Evolutionary conservation across 257 asterid genomes (phyloP).

Genomic region (Fraxinus pennsylvanica): DNA sequence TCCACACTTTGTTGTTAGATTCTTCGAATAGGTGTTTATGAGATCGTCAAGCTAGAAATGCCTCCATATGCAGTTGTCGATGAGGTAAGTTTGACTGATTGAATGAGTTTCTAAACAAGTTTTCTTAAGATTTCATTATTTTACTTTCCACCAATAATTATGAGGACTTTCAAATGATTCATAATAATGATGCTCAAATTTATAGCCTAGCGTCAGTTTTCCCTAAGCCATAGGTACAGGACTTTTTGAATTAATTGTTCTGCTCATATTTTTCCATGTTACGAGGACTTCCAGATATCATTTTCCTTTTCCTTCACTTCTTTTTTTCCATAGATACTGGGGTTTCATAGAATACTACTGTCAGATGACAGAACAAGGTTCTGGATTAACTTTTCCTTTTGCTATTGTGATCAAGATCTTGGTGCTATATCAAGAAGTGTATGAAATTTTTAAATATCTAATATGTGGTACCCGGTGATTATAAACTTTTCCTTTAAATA

Average conservation of each 20-base stretch:
- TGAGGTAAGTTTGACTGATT: slow-evolving; percentile 54
- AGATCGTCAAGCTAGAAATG: slow-evolving; percentile 86
- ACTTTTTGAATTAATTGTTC: not conserved
- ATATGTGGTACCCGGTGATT: slow-evolving; percentile 14
- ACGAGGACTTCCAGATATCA: not conserved
- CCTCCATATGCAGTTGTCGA: slow-evolving; percentile 93
- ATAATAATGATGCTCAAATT: not conserved
- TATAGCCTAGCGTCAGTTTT: not conserved
- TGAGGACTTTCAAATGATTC: not conserved
- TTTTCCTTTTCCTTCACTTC: not conserved
- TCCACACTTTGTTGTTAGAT: slow-evolving; percentile 50
- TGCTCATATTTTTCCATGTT: not conserved
- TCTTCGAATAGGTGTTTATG: slow-evolving; percentile 89
- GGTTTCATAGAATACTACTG: not conserved
- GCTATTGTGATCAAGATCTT: not conserved
- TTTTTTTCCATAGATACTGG: not conserved
- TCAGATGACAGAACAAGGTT: not conserved
- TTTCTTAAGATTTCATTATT: not conserved
- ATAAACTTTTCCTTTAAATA: slow-evolving; percentile 18
- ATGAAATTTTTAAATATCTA: not conserved
- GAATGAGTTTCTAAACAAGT: not conserved
- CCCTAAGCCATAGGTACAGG: not conserved
- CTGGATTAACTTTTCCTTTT: not conserved
- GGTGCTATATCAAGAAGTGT: not conserved
- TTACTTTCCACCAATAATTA: slow-evolving; percentile 1